phyloP scores from a whole-genome alignment of 495 filamentous ascomycete species.

The Antarctomyces pellizariae region DNA sequence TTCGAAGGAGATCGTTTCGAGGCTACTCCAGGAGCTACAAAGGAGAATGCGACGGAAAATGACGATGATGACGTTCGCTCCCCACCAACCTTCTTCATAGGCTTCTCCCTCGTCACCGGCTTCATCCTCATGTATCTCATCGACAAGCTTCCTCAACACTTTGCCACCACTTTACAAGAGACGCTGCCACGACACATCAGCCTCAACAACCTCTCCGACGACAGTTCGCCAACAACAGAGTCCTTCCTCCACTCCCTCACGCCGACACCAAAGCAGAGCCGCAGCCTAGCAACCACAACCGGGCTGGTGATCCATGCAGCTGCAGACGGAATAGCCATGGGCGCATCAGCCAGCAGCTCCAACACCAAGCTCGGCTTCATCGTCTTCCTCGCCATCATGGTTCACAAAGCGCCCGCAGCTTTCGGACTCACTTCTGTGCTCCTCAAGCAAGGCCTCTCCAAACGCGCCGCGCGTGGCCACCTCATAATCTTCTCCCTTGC shows the following conservation, averaged over 20 bases:
- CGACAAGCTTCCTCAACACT: slow-evolving; percentile 62
- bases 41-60: slow-evolving; percentile 5
- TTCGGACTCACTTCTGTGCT: slow-evolving; percentile 83
- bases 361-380: slow-evolving; percentile 59
- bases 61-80: slow-evolving; percentile 17
- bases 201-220: slow-evolving; percentile 45
- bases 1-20: too few relatives aligned
- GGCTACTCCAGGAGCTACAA: slow-evolving; percentile 6
- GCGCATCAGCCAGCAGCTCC: slow-evolving; percentile 54
- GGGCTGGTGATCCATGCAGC: slow-evolving; percentile 91
- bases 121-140: slow-evolving; percentile 96
- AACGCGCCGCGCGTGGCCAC: slow-evolving; percentile 64
- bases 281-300: slow-evolving; percentile 51
- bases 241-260: slow-evolving; percentile 25
- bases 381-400: slow-evolving; percentile 88
- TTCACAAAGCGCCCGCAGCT: slow-evolving; percentile 90
- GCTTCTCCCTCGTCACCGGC: slow-evolving; percentile 63
- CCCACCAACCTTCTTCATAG: slow-evolving; percentile 41
- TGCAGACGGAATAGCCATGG: slow-evolving; percentile 91
- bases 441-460: slow-evolving; percentile 69
- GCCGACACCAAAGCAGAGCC: slow-evolving; percentile 24
- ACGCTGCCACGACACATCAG: slow-evolving; percentile 44
- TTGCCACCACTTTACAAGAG: slow-evolving; percentile 27
- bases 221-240: slow-evolving; percentile 25
- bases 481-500: slow-evolving; percentile 79